Conservation (phyloP, 106 monocot genomes). For the Platanthera guangdongensis region DNA sequence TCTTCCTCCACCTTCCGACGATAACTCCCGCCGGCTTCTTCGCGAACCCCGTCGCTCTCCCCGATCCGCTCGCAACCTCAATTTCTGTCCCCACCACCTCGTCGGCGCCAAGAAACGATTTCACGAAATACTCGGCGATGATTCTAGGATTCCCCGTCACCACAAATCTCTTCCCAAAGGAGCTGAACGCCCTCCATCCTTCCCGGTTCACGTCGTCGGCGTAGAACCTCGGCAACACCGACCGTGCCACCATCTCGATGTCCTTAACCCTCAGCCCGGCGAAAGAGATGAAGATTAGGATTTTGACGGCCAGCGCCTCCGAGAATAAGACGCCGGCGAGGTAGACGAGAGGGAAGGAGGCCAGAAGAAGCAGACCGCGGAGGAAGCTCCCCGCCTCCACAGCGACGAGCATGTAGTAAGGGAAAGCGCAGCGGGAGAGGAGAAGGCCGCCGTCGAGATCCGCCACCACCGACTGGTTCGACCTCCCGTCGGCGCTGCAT, state of each 20-base stretch:
- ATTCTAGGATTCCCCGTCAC: constrained; percentile 35
- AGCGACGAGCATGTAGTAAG: constrained; percentile 49
- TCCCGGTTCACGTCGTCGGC: constrained; percentile 40
- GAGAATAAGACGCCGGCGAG: constrained; percentile 21
- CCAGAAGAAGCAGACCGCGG: constrained; percentile 27
- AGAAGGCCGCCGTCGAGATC: constrained; percentile 50
- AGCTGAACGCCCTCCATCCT: constrained; percentile 47
- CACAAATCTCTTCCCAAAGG: constrained; percentile 25
- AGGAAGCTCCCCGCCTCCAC: constrained; percentile 49
- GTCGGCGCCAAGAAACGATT: constrained; percentile 39
- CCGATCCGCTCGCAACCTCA: constrained; percentile 22
- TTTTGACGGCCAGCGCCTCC: constrained; percentile 17
- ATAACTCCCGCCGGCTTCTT: constrained; percentile 9
- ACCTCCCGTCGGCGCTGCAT: constrained; percentile 32
- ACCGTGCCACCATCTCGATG: constrained; percentile 45
- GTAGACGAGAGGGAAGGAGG: constrained; percentile 21
- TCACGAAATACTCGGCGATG: constrained; percentile 56
- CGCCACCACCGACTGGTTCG: constrained; percentile 26
- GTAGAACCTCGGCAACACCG: constrained; percentile 64
- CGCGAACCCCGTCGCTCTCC: constrained; percentile 47
- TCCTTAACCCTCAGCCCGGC: constrained; percentile 32
- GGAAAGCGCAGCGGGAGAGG: constrained; percentile 35
- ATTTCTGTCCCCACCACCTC: constrained; percentile 49
- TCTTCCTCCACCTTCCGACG: constrained; percentile 6
- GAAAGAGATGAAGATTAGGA: constrained; percentile 15